Conservation (phyloP, 2,329 filamentous ascomycete genomes). For the Metarhizium sp. region DNA sequence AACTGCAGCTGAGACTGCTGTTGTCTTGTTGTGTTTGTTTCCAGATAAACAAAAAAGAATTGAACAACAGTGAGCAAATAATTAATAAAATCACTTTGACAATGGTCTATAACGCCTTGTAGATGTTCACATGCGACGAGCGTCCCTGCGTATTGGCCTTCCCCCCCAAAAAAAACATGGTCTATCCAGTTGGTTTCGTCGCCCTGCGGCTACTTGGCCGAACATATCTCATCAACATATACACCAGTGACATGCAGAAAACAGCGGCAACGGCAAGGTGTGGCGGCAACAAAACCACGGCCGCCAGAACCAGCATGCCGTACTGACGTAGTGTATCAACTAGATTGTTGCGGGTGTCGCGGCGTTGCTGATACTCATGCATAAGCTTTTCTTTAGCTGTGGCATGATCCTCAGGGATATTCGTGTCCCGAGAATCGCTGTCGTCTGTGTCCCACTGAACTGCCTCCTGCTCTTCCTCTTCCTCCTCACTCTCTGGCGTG, state of each 20-base stretch:
- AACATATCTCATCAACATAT: conserved; percentile 27
- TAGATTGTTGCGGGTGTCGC: conserved; percentile 25
- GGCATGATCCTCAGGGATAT: conserved; percentile 9
- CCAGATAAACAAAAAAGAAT: not conserved
- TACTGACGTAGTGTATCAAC: conserved; percentile 32
- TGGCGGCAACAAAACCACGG: conserved; percentile 37
- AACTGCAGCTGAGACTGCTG: not conserved
- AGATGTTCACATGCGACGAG: conserved; percentile 11
- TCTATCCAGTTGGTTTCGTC: conserved; percentile 14
- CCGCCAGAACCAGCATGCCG: conserved; percentile 32
- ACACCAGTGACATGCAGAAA: conserved; percentile 26
- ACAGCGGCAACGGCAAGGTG: conserved; percentile 28
- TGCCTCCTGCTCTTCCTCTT: conserved; percentile 8
- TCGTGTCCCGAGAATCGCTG: conserved; percentile 13
- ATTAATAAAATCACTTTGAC: not conserved
- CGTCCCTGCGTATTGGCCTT: not conserved
- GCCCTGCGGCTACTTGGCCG: conserved; percentile 2
- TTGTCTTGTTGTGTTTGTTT: not conserved
- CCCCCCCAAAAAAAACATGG: not conserved
- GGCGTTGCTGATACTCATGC: conserved; percentile 20
- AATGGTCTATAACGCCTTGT: conserved; percentile 17
- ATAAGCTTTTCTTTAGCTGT: conserved; percentile 16
- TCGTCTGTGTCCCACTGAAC: conserved; percentile 15
- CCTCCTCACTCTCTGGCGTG: conserved; percentile 24
- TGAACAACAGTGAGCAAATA: not conserved